Percentiles rank a stretch among this genome's conserved stretches.
phyloP scores from a whole-genome alignment of 1,284 basidiomycete genomes.

The Fereydounia khargensis region DNA sequence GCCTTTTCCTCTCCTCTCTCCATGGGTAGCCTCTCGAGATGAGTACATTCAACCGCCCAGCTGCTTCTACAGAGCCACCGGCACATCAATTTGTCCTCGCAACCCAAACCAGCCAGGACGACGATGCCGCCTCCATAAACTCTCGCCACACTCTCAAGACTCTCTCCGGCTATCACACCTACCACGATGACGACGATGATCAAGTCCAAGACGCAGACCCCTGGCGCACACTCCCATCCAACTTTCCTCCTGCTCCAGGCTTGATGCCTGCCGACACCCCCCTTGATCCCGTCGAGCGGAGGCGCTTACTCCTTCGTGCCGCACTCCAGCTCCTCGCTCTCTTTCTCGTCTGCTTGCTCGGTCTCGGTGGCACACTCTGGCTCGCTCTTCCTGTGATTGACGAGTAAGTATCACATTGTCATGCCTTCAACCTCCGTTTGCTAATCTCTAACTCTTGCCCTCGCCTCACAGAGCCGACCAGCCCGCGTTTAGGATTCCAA shows the following conservation, averaged over 20 bases:
- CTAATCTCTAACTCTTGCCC: background rate
- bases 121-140: slow-evolving; percentile 19
- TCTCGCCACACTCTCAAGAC: slow-evolving; percentile 30
- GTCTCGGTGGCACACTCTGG: slow-evolving; percentile 34
- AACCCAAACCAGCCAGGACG: no score
- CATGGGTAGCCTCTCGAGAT: no score
- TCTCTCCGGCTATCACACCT: slow-evolving; percentile 1
- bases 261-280: background rate
- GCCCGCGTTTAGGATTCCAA: slow-evolving; percentile 53
- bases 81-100: no score
- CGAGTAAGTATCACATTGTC: background rate
- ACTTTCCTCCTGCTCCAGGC: no score
- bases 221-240: slow-evolving; percentile 15
- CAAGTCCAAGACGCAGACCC: slow-evolving; percentile 12
- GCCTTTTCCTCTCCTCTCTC: no score
- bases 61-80: no score
- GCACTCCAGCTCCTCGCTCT: slow-evolving; percentile 21
- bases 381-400: slow-evolving; percentile 41
- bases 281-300: slow-evolving; percentile 10
- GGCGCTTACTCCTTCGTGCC: slow-evolving; percentile 29
- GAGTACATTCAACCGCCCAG: no score
- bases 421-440: background rate
- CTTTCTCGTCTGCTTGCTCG: slow-evolving; percentile 36
- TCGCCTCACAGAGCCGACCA: slow-evolving; percentile 22
- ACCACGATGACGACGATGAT: background rate